These are phyloP conservation scores for Corymbia calophylla DNA, from an alignment of 441 rosid genomes.

Conservation along the genomic window DNA sequence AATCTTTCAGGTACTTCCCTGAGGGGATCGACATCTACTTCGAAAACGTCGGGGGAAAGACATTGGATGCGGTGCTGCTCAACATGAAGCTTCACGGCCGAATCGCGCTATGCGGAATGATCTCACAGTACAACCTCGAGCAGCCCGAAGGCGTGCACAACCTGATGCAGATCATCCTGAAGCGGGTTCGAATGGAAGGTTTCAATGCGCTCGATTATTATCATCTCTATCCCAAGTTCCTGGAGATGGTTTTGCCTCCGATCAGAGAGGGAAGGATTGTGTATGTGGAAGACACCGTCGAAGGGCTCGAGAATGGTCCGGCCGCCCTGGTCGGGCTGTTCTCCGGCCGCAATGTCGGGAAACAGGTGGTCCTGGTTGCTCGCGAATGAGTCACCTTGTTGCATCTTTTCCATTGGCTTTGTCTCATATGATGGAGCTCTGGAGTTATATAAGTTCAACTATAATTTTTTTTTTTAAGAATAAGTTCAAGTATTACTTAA, in stretches of 20 bases:
- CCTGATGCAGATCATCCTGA: constrained; percentile 1
- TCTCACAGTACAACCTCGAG: constrained; percentile 31
- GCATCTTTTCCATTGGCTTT: no score
- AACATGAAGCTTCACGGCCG: constrained; percentile 30
- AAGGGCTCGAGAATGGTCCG: constrained; percentile 45
- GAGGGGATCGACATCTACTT: constrained; percentile 36
- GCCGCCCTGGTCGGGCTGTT: constrained; percentile 23
- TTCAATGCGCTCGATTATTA: constrained; percentile 11
- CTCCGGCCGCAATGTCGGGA: not conserved
- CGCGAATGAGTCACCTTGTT: constrained; percentile 17
- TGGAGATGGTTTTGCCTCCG: constrained; percentile 29
- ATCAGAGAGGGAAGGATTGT: constrained; percentile 38
- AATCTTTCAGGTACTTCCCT: constrained; percentile 17
- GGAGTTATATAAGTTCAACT: not conserved
- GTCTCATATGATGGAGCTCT: not conserved
- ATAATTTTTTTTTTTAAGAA: not conserved
- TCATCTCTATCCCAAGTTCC: constrained; percentile 21
- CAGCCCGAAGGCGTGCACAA: constrained; percentile 22
- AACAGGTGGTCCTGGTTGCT: not conserved
- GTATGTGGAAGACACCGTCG: constrained; percentile 38
- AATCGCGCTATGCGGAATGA: constrained; percentile 24
- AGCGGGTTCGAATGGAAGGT: constrained; percentile 17
- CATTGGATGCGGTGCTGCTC: constrained; percentile 25
- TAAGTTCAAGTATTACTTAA: not conserved
- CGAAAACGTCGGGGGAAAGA: constrained; percentile 29